A percentile compares a stretch with the other conserved stretches of the same genome.
Conservation (phyloP, 129 eudicot species). For the Cynara cardunculus region DNA sequence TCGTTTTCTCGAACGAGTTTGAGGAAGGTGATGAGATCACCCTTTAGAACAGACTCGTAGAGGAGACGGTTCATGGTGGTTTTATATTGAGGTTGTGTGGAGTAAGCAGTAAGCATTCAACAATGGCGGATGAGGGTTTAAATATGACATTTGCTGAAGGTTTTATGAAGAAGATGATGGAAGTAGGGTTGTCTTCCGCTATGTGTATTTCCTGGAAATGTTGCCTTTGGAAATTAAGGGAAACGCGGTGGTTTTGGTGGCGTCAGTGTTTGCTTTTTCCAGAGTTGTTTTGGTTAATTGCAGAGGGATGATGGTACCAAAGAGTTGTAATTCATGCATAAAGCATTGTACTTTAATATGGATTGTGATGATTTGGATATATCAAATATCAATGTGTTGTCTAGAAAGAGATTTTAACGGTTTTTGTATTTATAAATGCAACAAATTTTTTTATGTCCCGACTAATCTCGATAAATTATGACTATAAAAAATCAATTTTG, state of each 20-base stretch:
- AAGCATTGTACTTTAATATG: neutral
- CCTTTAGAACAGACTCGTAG: slow-evolving; percentile 27
- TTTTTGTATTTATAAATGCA: too few species aligned
- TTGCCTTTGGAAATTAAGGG: neutral
- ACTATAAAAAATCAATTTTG: too few species aligned
- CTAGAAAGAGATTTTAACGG: too few species aligned
- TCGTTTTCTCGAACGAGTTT: slow-evolving; percentile 28
- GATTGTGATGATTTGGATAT: neutral
- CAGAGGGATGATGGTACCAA: neutral
- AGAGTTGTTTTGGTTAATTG: neutral
- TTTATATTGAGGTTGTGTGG: neutral
- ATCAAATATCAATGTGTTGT: too few species aligned
- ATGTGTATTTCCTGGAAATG: slow-evolving; percentile 13
- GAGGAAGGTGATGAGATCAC: slow-evolving; percentile 32
- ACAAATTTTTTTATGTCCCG: too few species aligned
- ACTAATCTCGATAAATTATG: too few species aligned
- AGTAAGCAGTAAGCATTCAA: too few species aligned
- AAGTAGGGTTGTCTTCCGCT: slow-evolving; percentile 12
- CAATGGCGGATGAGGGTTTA: neutral
- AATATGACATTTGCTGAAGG: neutral
- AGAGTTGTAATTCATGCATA: neutral
- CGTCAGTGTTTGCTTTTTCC: neutral
- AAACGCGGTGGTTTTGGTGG: neutral
- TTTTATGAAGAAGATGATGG: slow-evolving; percentile 1
- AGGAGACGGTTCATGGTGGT: slow-evolving; percentile 40